These are phyloP conservation scores for Talaromyces wortmannii DNA, from an alignment of 495 filamentous ascomycete genomes.

Conservation along the genomic window DNA sequence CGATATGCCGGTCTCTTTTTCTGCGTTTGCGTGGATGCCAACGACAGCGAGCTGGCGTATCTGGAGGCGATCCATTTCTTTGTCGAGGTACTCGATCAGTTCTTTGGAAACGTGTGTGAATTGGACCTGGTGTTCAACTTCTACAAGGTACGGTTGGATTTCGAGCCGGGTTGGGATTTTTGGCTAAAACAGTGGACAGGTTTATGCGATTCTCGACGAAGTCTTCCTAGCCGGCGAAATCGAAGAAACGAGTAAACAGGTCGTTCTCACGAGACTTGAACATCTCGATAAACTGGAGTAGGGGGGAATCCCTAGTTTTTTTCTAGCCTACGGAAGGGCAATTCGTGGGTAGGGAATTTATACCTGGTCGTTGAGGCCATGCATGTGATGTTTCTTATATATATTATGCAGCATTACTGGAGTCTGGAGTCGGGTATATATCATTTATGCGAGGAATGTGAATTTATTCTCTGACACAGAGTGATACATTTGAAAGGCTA, in stretches of 20 bases:
- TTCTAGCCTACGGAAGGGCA: no score
- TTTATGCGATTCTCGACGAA: conserved; percentile 97
- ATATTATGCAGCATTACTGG: not conserved
- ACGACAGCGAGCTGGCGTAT: conserved; percentile 97
- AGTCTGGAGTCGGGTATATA: conserved; percentile 4
- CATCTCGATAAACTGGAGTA: conserved; percentile 95
- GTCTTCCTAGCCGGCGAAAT: conserved; percentile 96
- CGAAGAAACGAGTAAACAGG: conserved; percentile 97
- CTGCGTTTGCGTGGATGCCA: conserved; percentile 97
- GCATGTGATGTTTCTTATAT: not conserved
- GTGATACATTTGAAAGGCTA: no score
- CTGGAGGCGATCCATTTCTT: conserved; percentile 99
- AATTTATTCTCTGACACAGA: not conserved
- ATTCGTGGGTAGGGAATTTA: no score
- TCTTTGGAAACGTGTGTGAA: conserved; percentile 99
- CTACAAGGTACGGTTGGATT: conserved; percentile 57
- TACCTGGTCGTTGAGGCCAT: not conserved
- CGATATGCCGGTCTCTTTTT: conserved; percentile 97
- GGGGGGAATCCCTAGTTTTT: not conserved
- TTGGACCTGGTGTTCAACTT: conserved; percentile 99
- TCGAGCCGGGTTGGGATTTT: not conserved
- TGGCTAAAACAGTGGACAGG: conserved; percentile 40
- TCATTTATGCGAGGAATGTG: not conserved
- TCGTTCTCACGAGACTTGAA: conserved; percentile 88
- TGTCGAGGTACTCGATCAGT: conserved; percentile 94